Conservation (phyloP, 441 rosid species). For the Erysimum cheiri region DNA sequence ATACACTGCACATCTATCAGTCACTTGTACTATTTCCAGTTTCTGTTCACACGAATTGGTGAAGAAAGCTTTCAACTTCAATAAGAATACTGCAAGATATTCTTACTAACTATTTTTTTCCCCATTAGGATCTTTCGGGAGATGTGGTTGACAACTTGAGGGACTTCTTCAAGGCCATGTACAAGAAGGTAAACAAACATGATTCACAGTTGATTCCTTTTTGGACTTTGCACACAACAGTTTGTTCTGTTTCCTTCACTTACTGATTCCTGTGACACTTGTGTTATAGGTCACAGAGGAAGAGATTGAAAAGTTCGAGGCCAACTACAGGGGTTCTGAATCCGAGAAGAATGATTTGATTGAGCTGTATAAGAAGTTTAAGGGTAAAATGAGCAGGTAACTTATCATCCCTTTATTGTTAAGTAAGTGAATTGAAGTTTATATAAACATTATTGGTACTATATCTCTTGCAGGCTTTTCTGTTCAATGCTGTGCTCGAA, state of each 20-base stretch:
- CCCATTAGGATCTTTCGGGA: conserved; percentile 77
- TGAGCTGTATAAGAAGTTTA: conserved; percentile 62
- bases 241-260: conserved; percentile 11
- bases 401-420: background rate
- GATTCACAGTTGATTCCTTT: background rate
- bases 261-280: conserved; percentile 14
- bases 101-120: background rate
- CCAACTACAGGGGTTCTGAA: conserved; percentile 89
- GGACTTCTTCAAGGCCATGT: conserved; percentile 71
- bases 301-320: conserved; percentile 88
- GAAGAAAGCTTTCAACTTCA: background rate
- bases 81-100: background rate
- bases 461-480: conserved; percentile 62
- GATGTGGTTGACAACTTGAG: conserved; percentile 75
- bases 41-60: conserved; percentile 7
- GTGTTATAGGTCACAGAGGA: conserved; percentile 75
- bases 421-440: background rate
- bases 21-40: background rate
- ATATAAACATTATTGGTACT: background rate
- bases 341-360: conserved; percentile 89
- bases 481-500: conserved; percentile 94
- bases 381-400: conserved; percentile 87
- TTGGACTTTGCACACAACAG: conserved; percentile 9
- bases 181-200: conserved; percentile 59
- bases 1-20: conserved; percentile 9